These are phyloP conservation scores for Penicillium janthinellum DNA, from an alignment of 2,329 filamentous ascomycete species.

Conservation along the genomic window DNA sequence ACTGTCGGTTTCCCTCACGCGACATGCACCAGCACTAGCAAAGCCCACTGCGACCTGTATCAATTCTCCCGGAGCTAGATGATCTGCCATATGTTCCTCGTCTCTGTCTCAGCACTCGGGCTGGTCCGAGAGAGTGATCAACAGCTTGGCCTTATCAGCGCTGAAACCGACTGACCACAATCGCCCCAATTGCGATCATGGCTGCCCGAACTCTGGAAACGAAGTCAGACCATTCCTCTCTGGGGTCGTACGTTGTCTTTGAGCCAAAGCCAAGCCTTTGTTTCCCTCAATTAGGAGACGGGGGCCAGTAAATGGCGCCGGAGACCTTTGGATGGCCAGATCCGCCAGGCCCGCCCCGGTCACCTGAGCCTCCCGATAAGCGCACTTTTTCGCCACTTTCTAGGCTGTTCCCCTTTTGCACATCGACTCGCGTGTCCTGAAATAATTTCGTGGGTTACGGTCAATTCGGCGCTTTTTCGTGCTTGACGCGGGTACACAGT, in stretches of 20 bases:
- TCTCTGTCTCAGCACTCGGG: background rate
- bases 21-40: background rate
- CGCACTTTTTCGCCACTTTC: constrained; percentile 22
- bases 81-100: background rate
- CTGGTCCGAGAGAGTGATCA: background rate
- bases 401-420: constrained; percentile 3
- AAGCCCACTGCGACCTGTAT: constrained; percentile 17
- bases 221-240: constrained; percentile 7
- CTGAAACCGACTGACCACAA: background rate
- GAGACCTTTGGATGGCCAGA: constrained; percentile 16
- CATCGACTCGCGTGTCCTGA: background rate
- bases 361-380: constrained; percentile 29
- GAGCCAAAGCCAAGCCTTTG: background rate
- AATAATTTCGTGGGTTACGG: background rate
- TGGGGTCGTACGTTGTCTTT: constrained; percentile 3
- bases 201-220: background rate
- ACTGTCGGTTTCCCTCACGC: constrained; percentile 9
- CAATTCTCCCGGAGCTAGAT: background rate
- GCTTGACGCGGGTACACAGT: background rate
- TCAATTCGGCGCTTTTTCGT: background rate
- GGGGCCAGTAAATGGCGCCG: background rate
- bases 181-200: background rate
- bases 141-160: background rate
- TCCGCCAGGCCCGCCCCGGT: constrained; percentile 21
- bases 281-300: background rate